phyloP scores from a whole-genome alignment of 352 stramenopile genomes.

The Paralagenidium karlingii region DNA sequence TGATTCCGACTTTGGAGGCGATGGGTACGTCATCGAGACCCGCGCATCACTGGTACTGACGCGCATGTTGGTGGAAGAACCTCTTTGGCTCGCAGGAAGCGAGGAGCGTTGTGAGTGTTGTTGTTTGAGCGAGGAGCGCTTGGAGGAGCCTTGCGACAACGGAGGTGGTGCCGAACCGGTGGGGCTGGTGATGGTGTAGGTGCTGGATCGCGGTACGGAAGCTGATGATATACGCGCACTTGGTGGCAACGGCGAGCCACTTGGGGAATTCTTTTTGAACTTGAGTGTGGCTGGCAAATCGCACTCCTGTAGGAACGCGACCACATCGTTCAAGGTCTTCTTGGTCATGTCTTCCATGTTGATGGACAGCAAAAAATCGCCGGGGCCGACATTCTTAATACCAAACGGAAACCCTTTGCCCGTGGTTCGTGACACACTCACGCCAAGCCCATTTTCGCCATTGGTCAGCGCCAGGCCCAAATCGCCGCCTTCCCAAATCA shows the following conservation, averaged over 20 bases:
- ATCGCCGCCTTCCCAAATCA: constrained; percentile 82
- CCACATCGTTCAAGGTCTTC: constrained; percentile 67
- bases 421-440: constrained; percentile 70
- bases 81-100: too few relatives aligned
- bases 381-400: constrained; percentile 79
- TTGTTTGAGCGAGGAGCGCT: too few relatives aligned
- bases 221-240: too few relatives aligned
- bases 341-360: constrained; percentile 74
- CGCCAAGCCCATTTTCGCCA: constrained; percentile 30
- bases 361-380: constrained; percentile 71
- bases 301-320: constrained; percentile 71
- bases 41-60: too few relatives aligned
- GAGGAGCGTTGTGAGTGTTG: too few relatives aligned
- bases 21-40: too few relatives aligned
- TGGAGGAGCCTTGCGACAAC: too few relatives aligned
- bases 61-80: too few relatives aligned
- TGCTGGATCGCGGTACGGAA: constrained; percentile 35
- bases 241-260: too few relatives aligned
- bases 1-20: too few relatives aligned
- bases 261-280: constrained; percentile 78
- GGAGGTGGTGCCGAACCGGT: constrained; percentile 23
- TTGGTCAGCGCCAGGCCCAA: constrained; percentile 74
- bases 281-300: constrained; percentile 72
- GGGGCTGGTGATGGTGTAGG: constrained; percentile 59
- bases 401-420: constrained; percentile 80